Evolutionary conservation across 345 rosid species (phyloP), one percentile per base, ranked within the genome.

Genomic region (Psidium guajava): DNA sequence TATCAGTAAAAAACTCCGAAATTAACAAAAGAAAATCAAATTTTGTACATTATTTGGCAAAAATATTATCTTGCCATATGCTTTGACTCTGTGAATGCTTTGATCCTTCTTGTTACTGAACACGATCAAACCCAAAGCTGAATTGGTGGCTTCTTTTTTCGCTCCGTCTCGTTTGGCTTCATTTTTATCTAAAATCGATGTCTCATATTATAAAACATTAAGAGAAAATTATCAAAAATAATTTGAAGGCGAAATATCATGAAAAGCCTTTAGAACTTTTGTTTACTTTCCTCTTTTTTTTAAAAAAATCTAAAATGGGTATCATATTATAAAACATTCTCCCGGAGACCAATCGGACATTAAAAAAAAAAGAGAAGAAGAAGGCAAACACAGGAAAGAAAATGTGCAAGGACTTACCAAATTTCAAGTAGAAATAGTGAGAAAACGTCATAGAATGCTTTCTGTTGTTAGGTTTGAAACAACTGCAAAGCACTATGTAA

Each of bases 401-500:
- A 58, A n/a, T n/a, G 8, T n/a, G 69, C 4, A 28, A 58, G 69
- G 69, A 11, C 69, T n/a, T 13, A 6, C 69, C 64, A 57, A 57
- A 57, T 59, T 61, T 61, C 10, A 13, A 61, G 73, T 5, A 61
- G 40, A 61, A 61, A 64, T 11, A 7, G 22, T 64, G 27, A 15
- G 42, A 64, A 28, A 27, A 27, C 1, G 40, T 14, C 3, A 1
- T 61, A 27, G 2, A 27, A 61, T 40, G 10, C 32, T 59, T 59
- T 27, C 5, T 20, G 0, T 27, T 18, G 8, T 27, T 1, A 0
- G 10, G 40, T 61, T 18, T 14, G 2, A 36, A 27, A 6, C 28
- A 61, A 61, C 27, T 61, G 32, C 21, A 16, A 59, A 59, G 73
- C 73, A 59, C 21, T 14, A 5, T 27, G 28, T 27, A 27, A 59